Evolutionary conservation across 139 green algal species (phyloP).

Genomic region (Asterochloris erici): DNA sequence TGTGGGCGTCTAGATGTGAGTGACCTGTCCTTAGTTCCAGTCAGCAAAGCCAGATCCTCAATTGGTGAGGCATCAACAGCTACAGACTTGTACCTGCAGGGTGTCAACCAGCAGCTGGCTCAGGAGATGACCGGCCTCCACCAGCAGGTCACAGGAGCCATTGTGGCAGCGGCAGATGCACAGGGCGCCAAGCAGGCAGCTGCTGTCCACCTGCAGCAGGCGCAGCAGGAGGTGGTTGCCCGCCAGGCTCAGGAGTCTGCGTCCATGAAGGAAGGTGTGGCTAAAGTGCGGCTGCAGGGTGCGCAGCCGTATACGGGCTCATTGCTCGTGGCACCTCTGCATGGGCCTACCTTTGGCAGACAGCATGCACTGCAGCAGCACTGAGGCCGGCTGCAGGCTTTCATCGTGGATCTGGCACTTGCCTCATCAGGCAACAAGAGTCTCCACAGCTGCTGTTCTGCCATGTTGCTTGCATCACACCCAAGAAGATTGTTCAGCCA

Average conservation of each 20-base stretch:
- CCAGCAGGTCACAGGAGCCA: neutral
- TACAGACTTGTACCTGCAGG: neutral
- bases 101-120: neutral
- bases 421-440: no score
- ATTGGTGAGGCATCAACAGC: neutral
- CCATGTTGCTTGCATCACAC: neutral
- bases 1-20: neutral
- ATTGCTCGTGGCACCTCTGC: neutral
- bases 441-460: neutral
- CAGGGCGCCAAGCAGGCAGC: slow-evolving; percentile 4
- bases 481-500: no score
- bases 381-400: neutral
- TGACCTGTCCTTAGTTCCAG: neutral
- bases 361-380: neutral
- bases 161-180: neutral
- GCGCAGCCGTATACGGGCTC: neutral
- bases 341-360: neutral
- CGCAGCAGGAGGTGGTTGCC: neutral
- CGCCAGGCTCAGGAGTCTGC: neutral
- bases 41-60: neutral
- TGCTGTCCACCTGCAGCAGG: neutral
- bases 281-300: neutral
- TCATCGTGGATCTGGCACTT: neutral
- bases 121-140: slow-evolving; percentile 8
- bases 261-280: neutral